Percentiles rank a stretch among this genome's conserved stretches.
phyloP scores from a whole-genome alignment of 2,329 filamentous ascomycete genomes.

The Tolypocladium inflatum region DNA sequence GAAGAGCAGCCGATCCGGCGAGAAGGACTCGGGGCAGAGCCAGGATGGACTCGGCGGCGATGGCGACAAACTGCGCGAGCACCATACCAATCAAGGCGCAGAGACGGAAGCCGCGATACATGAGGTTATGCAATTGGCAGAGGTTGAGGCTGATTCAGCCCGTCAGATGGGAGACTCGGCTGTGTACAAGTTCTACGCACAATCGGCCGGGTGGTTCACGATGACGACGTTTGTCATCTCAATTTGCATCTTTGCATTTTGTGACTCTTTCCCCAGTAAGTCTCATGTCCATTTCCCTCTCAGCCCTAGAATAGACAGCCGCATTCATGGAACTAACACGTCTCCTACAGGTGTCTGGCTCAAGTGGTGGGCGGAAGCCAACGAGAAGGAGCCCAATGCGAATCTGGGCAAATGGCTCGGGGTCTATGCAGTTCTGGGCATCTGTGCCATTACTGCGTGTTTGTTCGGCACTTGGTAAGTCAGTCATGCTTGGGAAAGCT shows the following conservation, averaged over 20 bases:
- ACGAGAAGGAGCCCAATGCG: background rate
- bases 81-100: background rate
- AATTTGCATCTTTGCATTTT: constrained; percentile 15
- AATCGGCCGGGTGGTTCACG: constrained; percentile 15
- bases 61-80: background rate
- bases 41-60: background rate
- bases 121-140: background rate
- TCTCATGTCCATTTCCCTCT: background rate
- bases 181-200: constrained; percentile 16
- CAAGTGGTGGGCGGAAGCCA: constrained; percentile 11
- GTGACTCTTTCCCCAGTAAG: constrained; percentile 13
- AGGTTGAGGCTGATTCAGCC: background rate
- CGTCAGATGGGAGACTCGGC: constrained; percentile 6
- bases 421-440: background rate
- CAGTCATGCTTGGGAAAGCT: background rate
- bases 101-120: background rate
- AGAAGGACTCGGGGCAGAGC: too few species aligned
- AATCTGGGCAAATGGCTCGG: constrained; percentile 1
- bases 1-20: background rate
- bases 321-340: background rate
- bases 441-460: background rate
- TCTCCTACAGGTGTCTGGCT: constrained; percentile 9
- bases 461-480: background rate
- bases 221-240: constrained; percentile 9
- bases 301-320: too few species aligned